Base-by-base conservation (phyloP, 768 basidiomycete species). In the Kwoniella bestiolae region DNA sequence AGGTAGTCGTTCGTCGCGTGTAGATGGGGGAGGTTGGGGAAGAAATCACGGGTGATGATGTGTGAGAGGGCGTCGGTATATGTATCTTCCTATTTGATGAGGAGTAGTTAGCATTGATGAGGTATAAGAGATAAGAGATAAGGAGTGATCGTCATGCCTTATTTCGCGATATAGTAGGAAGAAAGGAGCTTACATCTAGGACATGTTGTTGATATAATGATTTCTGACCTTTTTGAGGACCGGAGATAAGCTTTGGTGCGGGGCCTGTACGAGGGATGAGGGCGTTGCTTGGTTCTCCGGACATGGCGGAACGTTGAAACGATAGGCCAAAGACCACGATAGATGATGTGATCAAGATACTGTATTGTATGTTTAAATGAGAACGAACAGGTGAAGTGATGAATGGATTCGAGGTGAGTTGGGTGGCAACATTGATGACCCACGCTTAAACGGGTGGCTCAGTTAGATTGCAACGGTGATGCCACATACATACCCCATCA, bases 41-140 rank as follows among this genome's bases (percentile, higher is more conserved):
- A 99, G 85, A 99, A 99, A 82, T 98, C 95, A 53, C 96, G 89
- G 41, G 91, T 90, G 74, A 98, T 98, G 74, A 98, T 97, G 51
- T 88, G 86, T 11, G 91, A 92, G 23, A 99, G 85, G 1, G 90
- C 91, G 50, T 87, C 88, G 1, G 92, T 94, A 80, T 98, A 98
- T 78, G 94, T 92, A 68, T 98, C 96, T 84, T 99, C 96, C 53
- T 82, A 66, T 51, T n/a, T n/a, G n/a, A n/a, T n/a, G n/a, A n/a
- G n/a, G n/a, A n/a, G n/a, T n/a, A n/a, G n/a, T n/a, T n/a, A n/a
- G n/a, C n/a, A n/a, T n/a, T n/a, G n/a, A n/a, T 41, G 38, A 9
- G 18, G 9, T 16, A 41, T 41, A 5, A 41, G 38, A 11, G 52
- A 53, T 53, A 34, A 38, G 52, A 6, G 50, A 62, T 44, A 34